Evolutionary conservation across 73 alveolate species (phyloP).

Genomic region (Paramecium biaurelia): DNA sequence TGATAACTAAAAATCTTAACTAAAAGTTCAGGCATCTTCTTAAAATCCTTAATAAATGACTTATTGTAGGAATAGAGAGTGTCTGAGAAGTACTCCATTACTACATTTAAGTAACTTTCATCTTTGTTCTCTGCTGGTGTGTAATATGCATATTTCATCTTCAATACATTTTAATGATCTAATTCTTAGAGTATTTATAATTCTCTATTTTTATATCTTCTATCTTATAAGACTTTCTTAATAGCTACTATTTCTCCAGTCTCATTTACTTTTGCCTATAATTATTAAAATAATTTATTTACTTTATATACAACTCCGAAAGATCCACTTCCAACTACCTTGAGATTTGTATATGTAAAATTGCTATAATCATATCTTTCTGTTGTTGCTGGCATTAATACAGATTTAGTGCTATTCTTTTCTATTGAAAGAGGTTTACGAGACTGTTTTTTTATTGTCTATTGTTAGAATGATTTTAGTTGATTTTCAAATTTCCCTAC

Average conservation of each 20-base stretch:
- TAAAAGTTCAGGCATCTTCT: conserved; percentile 72
- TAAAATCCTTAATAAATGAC: conserved; percentile 56
- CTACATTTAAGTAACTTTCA: conserved; percentile 77
- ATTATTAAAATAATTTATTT: neutral
- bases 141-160: conserved; percentile 71
- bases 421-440: conserved; percentile 29
- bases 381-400: conserved; percentile 1
- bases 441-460: neutral
- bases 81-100: conserved; percentile 84
- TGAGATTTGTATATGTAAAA: neutral
- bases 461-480: neutral
- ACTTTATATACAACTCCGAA: conserved; percentile 70
- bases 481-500: neutral
- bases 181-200: conserved; percentile 70
- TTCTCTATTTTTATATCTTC: conserved; percentile 82
- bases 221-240: conserved; percentile 79
- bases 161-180: conserved; percentile 72
- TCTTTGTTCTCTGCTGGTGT: conserved; percentile 78
- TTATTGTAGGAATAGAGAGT: conserved; percentile 68
- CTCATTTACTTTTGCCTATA: conserved; percentile 55
- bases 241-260: conserved; percentile 85
- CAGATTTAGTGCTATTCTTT: conserved; percentile 29
- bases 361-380: conserved; percentile 40
- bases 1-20: conserved; percentile 77
- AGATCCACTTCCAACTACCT: conserved; percentile 61